Base-by-base conservation (phyloP, 306 rosid genomes). In the Quercus rubra region DNA sequence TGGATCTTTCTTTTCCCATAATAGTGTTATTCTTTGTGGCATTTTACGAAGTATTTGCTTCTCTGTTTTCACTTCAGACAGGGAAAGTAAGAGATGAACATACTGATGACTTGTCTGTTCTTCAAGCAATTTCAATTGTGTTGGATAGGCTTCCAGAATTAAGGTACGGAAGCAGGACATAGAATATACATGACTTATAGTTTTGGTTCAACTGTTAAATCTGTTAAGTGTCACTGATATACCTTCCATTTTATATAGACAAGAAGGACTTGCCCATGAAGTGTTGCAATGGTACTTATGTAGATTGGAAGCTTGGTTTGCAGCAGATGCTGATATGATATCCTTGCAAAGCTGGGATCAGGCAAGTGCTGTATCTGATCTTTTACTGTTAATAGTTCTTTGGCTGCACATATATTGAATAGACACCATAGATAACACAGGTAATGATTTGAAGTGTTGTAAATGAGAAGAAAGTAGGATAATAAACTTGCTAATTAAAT, bases 291-390 rank as follows among this genome's bases (percentile, higher is more conserved):
- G 97, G 97, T 91, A 79, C 80, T 71, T 88, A 74, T 91, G 97
- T 84, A 89, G 97, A 78, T 88, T 89, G 97, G 97, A 91, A 85
- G 93, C 93, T 18, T 91, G 97, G 97, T 91, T 91, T 88, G 93
- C 93, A 74, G 93, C 97, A 33, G 93, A 91, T 80, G 93, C 92
- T 14, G 93, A 91, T 82, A 90, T 88, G 88, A 91, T 91, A 82
- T 91, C 93, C 18, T 83, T 91, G 31, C 70, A 91, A 79, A 88
- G 78, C 77, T 91, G 97, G 97, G 97, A 91, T 79, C 97, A 91
- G 93, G 96, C 84, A 86, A 89, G 92, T 87, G 55, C 21, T 46
- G 6, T 49, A 49, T 17, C 41, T 71, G 13, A 25, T 46, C 20
- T 49, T 71, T 25, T 58, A 5, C 35, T 3, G 38, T 49, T 49